These are phyloP conservation scores for Volvox africanus DNA, from an alignment of 139 green algal species.

Conservation along the genomic window DNA sequence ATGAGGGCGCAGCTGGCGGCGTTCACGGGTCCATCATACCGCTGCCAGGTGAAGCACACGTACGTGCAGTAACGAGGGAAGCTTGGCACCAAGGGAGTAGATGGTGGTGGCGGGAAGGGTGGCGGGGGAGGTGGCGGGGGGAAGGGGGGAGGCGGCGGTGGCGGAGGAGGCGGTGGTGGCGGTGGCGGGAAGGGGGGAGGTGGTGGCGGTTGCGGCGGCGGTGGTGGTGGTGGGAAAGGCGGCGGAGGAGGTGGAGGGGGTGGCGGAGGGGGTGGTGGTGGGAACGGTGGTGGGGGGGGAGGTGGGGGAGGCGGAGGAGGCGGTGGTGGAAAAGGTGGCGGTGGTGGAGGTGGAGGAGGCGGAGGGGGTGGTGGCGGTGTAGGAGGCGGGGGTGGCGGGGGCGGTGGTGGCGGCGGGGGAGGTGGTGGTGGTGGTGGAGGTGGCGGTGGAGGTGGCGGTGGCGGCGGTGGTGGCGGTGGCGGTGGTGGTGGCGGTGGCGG, in stretches of 20 bases:
- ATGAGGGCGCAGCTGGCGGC: background rate
- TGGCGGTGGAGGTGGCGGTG: background rate
- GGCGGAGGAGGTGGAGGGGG: background rate
- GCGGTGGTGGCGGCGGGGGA: background rate
- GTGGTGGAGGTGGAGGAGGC: too few relatives aligned
- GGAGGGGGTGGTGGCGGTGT: too few relatives aligned
- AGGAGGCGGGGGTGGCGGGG: too few relatives aligned
- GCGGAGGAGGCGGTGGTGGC: background rate
- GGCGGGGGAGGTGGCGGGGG: background rate
- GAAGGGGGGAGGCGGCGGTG: background rate
- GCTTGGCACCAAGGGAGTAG: background rate
- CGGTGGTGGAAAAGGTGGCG: background rate
- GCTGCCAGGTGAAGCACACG: constrained; percentile 21
- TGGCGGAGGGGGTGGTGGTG: background rate
- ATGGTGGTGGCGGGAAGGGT: background rate
- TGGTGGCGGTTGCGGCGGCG: background rate
- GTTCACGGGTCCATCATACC: background rate
- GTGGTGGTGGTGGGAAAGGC: background rate
- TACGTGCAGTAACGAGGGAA: background rate
- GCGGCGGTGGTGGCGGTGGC: background rate
- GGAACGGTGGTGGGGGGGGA: background rate
- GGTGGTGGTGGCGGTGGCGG: background rate
- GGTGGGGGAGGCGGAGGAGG: background rate
- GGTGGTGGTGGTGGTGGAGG: background rate
- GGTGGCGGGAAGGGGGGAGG: background rate